A percentile compares a stretch with the other conserved stretches of the same genome.
These are phyloP conservation scores for Colletotrichum musae DNA, from an alignment of 2,329 filamentous ascomycete genomes.

Conservation along the genomic window DNA sequence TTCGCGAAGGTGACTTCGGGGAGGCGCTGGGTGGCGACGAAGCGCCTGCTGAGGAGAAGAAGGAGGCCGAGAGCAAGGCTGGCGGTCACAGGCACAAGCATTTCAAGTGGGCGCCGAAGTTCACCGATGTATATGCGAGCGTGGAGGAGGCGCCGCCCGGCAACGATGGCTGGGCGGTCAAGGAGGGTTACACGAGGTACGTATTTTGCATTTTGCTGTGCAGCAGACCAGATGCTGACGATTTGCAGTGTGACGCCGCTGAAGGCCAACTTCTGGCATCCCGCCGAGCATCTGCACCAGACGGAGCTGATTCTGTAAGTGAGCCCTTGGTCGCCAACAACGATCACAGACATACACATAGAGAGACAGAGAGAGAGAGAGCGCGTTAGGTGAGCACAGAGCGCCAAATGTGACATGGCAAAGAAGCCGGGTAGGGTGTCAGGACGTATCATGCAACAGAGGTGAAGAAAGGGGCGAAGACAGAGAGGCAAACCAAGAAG, in stretches of 20 bases:
- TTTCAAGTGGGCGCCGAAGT: constrained; percentile 94
- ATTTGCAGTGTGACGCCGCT: constrained; percentile 84
- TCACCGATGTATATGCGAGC: constrained; percentile 88
- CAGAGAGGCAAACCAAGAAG: constrained; percentile 1
- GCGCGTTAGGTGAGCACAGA: constrained; percentile 8
- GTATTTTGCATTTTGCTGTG: constrained; percentile 43
- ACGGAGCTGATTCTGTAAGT: constrained; percentile 90
- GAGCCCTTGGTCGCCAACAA: constrained; percentile 46
- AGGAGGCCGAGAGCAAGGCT: constrained; percentile 51
- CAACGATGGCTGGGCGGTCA: constrained; percentile 94
- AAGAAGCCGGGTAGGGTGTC: constrained; percentile 35
- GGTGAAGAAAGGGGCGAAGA: constrained; percentile 3
- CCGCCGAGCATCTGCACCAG: constrained; percentile 71
- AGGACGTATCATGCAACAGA: constrained; percentile 13
- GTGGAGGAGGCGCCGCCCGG: constrained; percentile 85
- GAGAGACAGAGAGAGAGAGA: not conserved
- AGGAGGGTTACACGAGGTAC: constrained; percentile 88
- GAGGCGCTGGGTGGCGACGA: constrained; percentile 50
- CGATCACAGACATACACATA: no score
- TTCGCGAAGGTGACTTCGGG: constrained; percentile 75
- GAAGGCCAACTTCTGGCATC: constrained; percentile 93
- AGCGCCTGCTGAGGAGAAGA: constrained; percentile 4
- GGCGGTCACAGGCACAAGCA: constrained; percentile 80
- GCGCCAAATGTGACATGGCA: constrained; percentile 25
- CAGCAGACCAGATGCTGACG: constrained; percentile 27